Evolutionary conservation across 306 rosid genomes (phyloP).

Genomic region (Erythrophleum fordii): DNA sequence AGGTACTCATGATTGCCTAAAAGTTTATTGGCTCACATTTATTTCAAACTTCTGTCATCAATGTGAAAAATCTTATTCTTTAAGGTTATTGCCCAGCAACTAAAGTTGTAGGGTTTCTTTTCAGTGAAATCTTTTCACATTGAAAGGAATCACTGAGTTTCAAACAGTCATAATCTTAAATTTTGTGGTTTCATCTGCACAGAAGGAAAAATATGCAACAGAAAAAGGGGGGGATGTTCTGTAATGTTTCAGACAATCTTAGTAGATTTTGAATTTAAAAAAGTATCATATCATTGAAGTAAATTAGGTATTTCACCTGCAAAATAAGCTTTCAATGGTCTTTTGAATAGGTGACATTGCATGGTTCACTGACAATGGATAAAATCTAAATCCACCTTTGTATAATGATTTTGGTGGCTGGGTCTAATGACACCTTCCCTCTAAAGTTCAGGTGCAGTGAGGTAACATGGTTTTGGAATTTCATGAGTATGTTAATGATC

Average conservation of each 20-base stretch:
- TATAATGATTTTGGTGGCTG: not conserved
- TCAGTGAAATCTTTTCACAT: too few relatives aligned
- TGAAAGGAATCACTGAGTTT: conserved; percentile 5
- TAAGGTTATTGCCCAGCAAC: not conserved
- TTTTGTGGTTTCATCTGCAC: not conserved
- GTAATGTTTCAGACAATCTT: not conserved
- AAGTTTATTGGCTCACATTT: conserved; percentile 8
- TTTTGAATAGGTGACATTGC: not conserved
- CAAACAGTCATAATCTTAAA: conserved; percentile 1
- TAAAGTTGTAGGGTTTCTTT: conserved; percentile 2
- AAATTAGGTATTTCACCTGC: not conserved
- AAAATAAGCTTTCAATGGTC: not conserved
- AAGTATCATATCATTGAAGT: not conserved
- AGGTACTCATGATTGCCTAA: conserved; percentile 53
- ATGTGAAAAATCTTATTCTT: conserved; percentile 11
- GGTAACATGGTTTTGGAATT: not conserved
- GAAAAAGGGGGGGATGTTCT: not conserved
- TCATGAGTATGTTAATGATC: not conserved
- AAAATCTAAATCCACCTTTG: not conserved
- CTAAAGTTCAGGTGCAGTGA: not conserved
- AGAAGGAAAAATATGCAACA: not conserved
- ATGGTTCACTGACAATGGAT: too few relatives aligned
- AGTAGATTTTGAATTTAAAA: not conserved
- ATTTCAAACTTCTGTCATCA: not conserved
- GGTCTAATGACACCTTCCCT: not conserved